A percentile compares a stretch with the other conserved stretches of the same genome.
Conservation (phyloP, 2,329 filamentous ascomycete genomes). For the Myriosclerotinia duriaeana region DNA sequence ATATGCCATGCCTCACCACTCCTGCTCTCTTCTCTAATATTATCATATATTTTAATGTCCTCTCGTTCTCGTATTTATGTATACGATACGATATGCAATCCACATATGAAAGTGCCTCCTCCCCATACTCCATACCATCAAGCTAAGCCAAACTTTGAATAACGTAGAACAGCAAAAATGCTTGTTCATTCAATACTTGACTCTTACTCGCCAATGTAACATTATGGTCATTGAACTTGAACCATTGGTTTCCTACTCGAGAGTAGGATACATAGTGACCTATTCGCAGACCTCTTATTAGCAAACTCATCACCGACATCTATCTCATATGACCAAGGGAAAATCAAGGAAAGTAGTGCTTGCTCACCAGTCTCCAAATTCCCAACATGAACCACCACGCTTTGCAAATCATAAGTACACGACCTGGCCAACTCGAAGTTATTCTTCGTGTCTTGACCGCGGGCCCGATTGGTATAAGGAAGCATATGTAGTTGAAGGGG, state of each 20-base stretch:
- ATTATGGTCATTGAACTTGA: constrained; percentile 92
- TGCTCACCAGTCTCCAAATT: constrained; percentile 74
- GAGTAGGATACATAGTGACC: constrained; percentile 21
- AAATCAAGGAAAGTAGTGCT: not conserved
- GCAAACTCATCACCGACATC: constrained; percentile 50
- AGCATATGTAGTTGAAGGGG: constrained; percentile 86
- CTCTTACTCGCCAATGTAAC: constrained; percentile 81
- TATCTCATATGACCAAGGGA: not conserved
- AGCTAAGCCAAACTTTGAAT: constrained; percentile 55
- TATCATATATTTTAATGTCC: not conserved
- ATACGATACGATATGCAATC: not conserved
- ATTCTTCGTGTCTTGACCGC: constrained; percentile 51
- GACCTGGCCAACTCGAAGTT: constrained; percentile 58
- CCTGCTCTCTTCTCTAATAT: not conserved
- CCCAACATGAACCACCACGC: constrained; percentile 89
- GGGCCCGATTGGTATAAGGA: constrained; percentile 75
- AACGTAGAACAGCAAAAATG: constrained; percentile 88
- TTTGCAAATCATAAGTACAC: constrained; percentile 82
- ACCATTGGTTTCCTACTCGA: constrained; percentile 62
- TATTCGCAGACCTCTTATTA: constrained; percentile 55
- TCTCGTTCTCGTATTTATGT: not conserved
- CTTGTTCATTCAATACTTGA: constrained; percentile 81
- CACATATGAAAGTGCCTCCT: not conserved
- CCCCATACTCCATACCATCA: not conserved
- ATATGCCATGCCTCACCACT: not conserved